A percentile compares a stretch with the other conserved stretches of the same genome.
These are phyloP conservation scores for Termitomyces sp. DNA, from an alignment of 768 basidiomycete species.

Conservation along the genomic window DNA sequence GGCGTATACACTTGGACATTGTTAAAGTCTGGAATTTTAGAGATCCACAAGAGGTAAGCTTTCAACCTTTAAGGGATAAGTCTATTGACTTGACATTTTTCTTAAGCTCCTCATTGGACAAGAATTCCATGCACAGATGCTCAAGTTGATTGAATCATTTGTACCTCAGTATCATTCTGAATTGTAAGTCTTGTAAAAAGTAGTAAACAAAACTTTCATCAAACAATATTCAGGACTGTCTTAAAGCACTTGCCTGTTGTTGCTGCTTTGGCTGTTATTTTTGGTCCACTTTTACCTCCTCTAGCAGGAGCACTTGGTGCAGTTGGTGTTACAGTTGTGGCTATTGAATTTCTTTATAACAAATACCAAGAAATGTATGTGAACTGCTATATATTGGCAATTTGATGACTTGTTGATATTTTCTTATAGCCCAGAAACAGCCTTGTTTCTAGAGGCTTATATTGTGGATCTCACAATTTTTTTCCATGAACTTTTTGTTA, in stretches of 20 bases:
- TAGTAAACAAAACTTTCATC: background rate
- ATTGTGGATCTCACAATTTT: background rate
- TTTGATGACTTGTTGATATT: background rate
- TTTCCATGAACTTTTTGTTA: background rate
- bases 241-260: background rate
- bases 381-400: background rate
- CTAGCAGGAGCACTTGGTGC: background rate
- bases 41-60: background rate
- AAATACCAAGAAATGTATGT: background rate
- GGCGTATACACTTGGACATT: conserved; percentile 1
- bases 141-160: background rate
- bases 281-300: background rate
- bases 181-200: background rate
- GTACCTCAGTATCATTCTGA: background rate
- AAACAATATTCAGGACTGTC: background rate
- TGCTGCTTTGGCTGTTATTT: background rate
- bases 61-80: background rate
- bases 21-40: conserved; percentile 1
- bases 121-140: background rate
- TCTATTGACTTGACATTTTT: background rate
- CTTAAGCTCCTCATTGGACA: background rate
- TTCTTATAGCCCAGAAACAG: background rate
- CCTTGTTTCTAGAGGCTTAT: background rate
- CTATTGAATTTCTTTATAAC: background rate
- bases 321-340: background rate